Evolutionary conservation across 306 rosid species (phyloP).

Genomic region (Cucurbita maxima): DNA sequence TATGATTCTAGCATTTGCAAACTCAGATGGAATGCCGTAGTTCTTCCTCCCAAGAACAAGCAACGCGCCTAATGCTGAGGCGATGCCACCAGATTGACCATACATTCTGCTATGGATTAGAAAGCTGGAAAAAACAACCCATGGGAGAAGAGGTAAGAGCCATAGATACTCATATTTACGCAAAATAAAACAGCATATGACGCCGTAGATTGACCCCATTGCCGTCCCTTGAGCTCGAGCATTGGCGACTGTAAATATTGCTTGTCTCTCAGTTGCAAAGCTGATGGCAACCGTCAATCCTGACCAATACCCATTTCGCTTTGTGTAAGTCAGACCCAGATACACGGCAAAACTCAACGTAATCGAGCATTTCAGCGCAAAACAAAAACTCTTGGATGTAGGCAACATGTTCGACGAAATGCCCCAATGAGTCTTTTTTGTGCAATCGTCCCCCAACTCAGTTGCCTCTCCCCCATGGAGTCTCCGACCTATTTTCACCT

Average conservation of each 20-base stretch:
- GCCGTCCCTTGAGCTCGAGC: slow-evolving; percentile 74
- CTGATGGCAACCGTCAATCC: slow-evolving; percentile 62
- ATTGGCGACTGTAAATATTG: slow-evolving; percentile 46
- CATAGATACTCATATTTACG: slow-evolving; percentile 16
- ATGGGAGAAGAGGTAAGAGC: slow-evolving; percentile 46
- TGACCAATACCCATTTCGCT: slow-evolving; percentile 51
- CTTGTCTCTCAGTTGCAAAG: slow-evolving; percentile 38
- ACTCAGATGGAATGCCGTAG: slow-evolving; percentile 39
- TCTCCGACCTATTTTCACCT: slow-evolving; percentile 1
- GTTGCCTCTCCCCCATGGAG: not conserved
- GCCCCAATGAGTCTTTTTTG: not conserved
- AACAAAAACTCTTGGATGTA: slow-evolving; percentile 20
- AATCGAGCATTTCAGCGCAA: slow-evolving; percentile 61
- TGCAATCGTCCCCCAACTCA: not conserved
- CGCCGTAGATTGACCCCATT: slow-evolving; percentile 63
- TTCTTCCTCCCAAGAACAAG: slow-evolving; percentile 55
- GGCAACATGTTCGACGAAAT: slow-evolving; percentile 18
- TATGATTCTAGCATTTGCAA: slow-evolving; percentile 48
- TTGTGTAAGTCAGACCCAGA: slow-evolving; percentile 42
- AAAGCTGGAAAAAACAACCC: slow-evolving; percentile 47
- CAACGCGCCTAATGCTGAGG: slow-evolving; percentile 62
- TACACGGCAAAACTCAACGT: slow-evolving; percentile 56
- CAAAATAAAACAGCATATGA: slow-evolving; percentile 35
- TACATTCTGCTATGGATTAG: slow-evolving; percentile 61
- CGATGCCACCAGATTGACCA: slow-evolving; percentile 68